These are phyloP conservation scores for Paspalum vaginatum DNA, from an alignment of 176 grass and related monocot species.

Conservation along the genomic window DNA sequence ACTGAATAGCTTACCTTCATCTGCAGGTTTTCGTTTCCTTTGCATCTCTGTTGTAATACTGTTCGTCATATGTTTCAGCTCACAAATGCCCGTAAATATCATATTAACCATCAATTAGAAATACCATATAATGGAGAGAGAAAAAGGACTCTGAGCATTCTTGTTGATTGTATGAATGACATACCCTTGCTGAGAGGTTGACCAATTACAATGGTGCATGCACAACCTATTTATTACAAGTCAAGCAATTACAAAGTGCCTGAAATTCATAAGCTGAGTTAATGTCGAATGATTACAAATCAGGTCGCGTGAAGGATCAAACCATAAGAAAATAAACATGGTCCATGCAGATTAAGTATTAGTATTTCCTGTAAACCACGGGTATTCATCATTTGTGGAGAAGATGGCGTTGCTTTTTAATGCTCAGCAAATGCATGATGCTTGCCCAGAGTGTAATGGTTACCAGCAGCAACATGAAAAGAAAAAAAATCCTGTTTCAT, in stretches of 20 bases:
- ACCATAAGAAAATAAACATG: conserved; percentile 21
- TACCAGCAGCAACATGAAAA: conserved; percentile 1
- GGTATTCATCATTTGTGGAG: conserved; percentile 30
- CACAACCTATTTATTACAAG: neutral
- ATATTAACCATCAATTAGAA: neutral
- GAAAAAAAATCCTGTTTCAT: conserved; percentile 9
- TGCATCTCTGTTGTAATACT: neutral
- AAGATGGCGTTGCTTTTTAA: conserved; percentile 15
- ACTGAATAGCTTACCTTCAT: conserved; percentile 20
- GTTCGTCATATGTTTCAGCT: neutral
- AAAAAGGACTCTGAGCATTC: conserved; percentile 12
- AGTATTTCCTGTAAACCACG: neutral
- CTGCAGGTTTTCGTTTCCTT: conserved; percentile 12
- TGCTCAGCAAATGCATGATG: conserved; percentile 20
- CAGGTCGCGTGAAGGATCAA: neutral
- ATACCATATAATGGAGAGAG: conserved; percentile 7
- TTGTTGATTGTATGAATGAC: conserved; percentile 16
- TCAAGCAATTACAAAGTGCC: conserved; percentile 12
- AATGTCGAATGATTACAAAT: conserved; percentile 9
- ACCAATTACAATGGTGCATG: neutral
- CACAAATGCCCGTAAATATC: neutral
- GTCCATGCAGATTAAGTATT: conserved; percentile 24
- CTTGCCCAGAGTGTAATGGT: conserved; percentile 25
- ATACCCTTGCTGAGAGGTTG: conserved; percentile 7
- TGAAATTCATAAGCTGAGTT: neutral